A percentile compares a stretch with the other conserved stretches of the same genome.
Conservation (phyloP, 2,329 filamentous ascomycete species). For the Ceratocystis eucalypticola region DNA sequence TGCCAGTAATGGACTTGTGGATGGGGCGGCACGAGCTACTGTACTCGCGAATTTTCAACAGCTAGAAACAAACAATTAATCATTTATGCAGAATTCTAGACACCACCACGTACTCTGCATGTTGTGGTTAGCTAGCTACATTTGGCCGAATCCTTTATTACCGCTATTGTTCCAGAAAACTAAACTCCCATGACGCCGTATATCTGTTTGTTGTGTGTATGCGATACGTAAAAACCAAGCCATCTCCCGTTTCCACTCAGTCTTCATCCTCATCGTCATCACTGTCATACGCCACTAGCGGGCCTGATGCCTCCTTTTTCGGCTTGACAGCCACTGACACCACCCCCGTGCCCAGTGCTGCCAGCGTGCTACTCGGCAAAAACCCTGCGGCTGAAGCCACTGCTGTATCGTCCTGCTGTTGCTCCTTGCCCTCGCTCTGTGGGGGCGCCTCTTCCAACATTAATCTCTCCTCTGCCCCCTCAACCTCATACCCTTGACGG, state of each 20-base stretch:
- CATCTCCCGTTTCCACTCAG: not conserved
- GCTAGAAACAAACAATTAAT: constrained; percentile 31
- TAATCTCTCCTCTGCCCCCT: constrained; percentile 41
- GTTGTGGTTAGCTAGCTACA: not conserved
- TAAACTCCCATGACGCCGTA: constrained; percentile 15
- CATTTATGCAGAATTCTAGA: not conserved
- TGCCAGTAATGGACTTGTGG: constrained; percentile 72
- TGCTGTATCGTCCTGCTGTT: constrained; percentile 20
- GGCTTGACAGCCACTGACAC: constrained; percentile 42
- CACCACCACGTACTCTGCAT: constrained; percentile 25
- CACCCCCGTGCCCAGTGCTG: constrained; percentile 52
- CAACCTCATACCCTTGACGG: constrained; percentile 46
- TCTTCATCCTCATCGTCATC: constrained; percentile 34
- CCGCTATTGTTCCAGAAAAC: not conserved
- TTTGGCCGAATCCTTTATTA: not conserved
- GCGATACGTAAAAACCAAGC: constrained; percentile 11
- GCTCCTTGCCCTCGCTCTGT: constrained; percentile 34
- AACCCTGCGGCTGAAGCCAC: constrained; percentile 44
- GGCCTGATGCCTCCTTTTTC: constrained; percentile 45
- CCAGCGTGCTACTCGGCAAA: constrained; percentile 68
- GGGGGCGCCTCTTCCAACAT: constrained; percentile 39
- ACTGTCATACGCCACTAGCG: constrained; percentile 78
- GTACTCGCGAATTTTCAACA: constrained; percentile 80
- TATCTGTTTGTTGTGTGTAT: constrained; percentile 18
- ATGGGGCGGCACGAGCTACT: constrained; percentile 68